Conservation (phyloP, 129 eudicot genomes). For the Arctium lappa region DNA sequence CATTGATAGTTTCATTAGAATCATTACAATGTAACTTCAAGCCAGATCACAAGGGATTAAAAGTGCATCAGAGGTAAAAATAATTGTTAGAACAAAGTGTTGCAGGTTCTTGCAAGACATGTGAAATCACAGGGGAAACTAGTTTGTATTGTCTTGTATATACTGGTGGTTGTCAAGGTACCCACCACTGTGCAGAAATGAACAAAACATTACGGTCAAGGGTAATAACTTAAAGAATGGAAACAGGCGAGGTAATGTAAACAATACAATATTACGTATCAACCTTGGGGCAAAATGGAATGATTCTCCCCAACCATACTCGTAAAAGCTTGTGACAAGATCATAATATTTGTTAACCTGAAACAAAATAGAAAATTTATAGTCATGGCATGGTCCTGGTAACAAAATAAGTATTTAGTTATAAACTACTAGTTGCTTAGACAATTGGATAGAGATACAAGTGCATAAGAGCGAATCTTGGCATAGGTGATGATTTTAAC, state of each 20-base stretch:
- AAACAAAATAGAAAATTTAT: conserved; percentile 1
- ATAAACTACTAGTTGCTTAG: conserved; percentile 15
- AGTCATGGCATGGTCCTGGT: background rate
- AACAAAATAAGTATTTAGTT: background rate
- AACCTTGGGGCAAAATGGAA: conserved; percentile 98
- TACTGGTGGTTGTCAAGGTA: background rate
- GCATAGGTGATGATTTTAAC: background rate
- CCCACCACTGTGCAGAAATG: background rate
- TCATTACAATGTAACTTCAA: background rate
- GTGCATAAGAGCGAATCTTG: background rate
- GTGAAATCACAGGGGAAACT: background rate
- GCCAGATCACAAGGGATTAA: background rate
- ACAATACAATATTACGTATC: conserved; percentile 10
- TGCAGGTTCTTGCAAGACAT: background rate
- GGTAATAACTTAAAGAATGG: background rate
- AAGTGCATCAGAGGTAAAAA: background rate
- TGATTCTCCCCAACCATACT: conserved; percentile 99
- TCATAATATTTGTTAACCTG: conserved; percentile 97
- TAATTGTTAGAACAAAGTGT: background rate
- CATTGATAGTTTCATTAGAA: background rate
- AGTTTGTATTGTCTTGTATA: background rate
- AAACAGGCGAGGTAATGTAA: background rate
- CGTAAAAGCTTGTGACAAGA: conserved; percentile 96
- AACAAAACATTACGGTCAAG: background rate
- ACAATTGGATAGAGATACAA: background rate